Conservation (phyloP, 352 stramenopile species). For the Phytophthora boehmeriae region DNA sequence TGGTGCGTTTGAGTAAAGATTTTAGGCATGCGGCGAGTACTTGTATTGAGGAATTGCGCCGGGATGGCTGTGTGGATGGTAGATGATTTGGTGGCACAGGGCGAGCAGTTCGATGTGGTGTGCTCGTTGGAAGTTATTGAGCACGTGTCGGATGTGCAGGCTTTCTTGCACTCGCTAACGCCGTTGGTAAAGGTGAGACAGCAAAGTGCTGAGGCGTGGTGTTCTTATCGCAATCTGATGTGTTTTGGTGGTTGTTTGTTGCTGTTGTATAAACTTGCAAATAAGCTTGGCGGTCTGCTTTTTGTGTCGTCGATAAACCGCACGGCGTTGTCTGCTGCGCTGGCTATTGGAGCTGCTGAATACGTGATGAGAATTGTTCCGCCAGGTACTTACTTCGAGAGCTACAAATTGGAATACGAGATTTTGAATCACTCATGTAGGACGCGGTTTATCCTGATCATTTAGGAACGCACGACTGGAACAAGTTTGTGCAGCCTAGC, state of each 20-base stretch:
- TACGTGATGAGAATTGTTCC: constrained; percentile 79
- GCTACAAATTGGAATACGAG: background rate
- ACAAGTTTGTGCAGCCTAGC: constrained; percentile 81
- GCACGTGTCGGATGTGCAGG: constrained; percentile 72
- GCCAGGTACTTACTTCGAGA: constrained; percentile 35
- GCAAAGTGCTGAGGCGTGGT: background rate
- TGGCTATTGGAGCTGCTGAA: constrained; percentile 79
- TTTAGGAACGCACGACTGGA: constrained; percentile 82
- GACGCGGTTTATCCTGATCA: background rate
- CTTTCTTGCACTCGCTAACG: constrained; percentile 78
- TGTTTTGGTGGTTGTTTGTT: background rate
- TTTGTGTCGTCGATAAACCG: constrained; percentile 90
- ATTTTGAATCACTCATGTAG: too few species aligned
- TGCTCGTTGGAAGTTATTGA: constrained; percentile 89
- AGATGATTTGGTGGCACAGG: constrained; percentile 77
- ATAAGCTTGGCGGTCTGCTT: constrained; percentile 69
- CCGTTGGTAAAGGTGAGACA: constrained; percentile 77
- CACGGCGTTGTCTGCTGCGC: constrained; percentile 62
- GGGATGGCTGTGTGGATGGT: constrained; percentile 2
- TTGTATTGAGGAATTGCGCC: constrained; percentile 10
- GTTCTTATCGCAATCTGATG: background rate
- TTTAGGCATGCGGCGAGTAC: background rate
- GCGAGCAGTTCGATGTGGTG: constrained; percentile 83
- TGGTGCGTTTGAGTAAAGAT: constrained; percentile 31
- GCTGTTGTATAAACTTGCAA: background rate